phyloP scores from a whole-genome alignment of 129 eudicot genomes.

The Lactuca saligna region DNA sequence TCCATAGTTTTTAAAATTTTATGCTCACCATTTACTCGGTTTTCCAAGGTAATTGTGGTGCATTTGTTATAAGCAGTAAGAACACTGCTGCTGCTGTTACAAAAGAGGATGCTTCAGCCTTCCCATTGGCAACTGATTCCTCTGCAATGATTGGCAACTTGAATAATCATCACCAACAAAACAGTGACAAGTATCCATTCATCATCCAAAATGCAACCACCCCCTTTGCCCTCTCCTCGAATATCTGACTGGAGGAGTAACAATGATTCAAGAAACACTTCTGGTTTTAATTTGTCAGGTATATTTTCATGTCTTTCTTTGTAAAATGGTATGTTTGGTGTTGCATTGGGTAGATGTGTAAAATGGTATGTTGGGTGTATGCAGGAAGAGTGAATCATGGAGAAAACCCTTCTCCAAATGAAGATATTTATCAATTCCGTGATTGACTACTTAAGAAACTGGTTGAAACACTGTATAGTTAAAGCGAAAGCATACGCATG shows the following conservation, averaged over 20 bases:
- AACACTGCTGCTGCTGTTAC: slow-evolving; percentile 16
- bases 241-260: slow-evolving; percentile 40
- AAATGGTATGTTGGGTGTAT: slow-evolving; percentile 17
- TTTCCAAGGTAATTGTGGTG: slow-evolving; percentile 50
- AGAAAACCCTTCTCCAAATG: slow-evolving; percentile 36
- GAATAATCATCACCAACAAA: slow-evolving; percentile 27
- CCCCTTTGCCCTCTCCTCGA: background rate
- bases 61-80: slow-evolving; percentile 43
- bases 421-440: slow-evolving; percentile 9
- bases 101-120: slow-evolving; percentile 42
- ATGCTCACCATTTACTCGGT: background rate
- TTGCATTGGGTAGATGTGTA: slow-evolving; percentile 8
- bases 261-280: slow-evolving; percentile 32
- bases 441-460: background rate
- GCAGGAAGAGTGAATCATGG: slow-evolving; percentile 38
- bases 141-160: slow-evolving; percentile 24
- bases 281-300: slow-evolving; percentile 42
- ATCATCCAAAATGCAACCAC: slow-evolving; percentile 21
- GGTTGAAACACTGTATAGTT: background rate
- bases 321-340: slow-evolving; percentile 3
- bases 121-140: slow-evolving; percentile 42
- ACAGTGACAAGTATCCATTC: slow-evolving; percentile 38
- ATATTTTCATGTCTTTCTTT: background rate
- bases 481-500: background rate
- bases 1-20: background rate